phyloP scores from a whole-genome alignment of 768 basidiomycete species.

The Panaeolus cyanescens region DNA sequence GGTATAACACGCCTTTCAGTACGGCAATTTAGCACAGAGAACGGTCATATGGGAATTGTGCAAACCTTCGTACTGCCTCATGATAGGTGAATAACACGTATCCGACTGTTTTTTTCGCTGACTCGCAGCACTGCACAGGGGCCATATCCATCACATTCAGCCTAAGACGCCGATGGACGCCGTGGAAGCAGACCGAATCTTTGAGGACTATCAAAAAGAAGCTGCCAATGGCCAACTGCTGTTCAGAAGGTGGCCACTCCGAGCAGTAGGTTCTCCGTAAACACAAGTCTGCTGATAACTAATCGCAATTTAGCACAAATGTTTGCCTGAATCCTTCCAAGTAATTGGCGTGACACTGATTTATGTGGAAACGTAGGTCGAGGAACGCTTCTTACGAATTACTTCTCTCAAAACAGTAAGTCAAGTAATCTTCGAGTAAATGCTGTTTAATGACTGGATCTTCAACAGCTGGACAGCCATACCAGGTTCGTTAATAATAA shows the following conservation, averaged over 20 bases:
- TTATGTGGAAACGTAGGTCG: slow-evolving; percentile 45
- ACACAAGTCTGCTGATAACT: slow-evolving; percentile 2
- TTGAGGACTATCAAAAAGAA: slow-evolving; percentile 66
- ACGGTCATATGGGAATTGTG: slow-evolving; percentile 20
- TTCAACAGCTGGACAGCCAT: slow-evolving; percentile 78
- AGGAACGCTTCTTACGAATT: slow-evolving; percentile 72
- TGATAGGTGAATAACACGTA: slow-evolving; percentile 34
- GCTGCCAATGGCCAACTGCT: slow-evolving; percentile 54
- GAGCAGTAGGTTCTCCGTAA: slow-evolving; percentile 47
- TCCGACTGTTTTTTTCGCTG: background rate
- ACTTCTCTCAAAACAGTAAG: slow-evolving; percentile 85
- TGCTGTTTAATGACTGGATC: too few relatives aligned
- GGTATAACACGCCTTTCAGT: slow-evolving; percentile 29
- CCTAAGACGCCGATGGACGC: slow-evolving; percentile 38
- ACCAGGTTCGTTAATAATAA: slow-evolving; percentile 50
- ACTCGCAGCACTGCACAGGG: slow-evolving; percentile 36
- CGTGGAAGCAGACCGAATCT: slow-evolving; percentile 58
- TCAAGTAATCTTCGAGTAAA: too few relatives aligned
- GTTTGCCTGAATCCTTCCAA: slow-evolving; percentile 31
- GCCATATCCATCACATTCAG: slow-evolving; percentile 61
- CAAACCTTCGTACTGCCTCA: slow-evolving; percentile 56
- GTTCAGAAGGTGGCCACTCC: slow-evolving; percentile 75
- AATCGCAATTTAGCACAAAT: slow-evolving; percentile 59
- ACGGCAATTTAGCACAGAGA: slow-evolving; percentile 20
- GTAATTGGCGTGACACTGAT: background rate